Evolutionary conservation across 1,284 basidiomycete species (phyloP).

Genomic region (Phlebopus sp.): DNA sequence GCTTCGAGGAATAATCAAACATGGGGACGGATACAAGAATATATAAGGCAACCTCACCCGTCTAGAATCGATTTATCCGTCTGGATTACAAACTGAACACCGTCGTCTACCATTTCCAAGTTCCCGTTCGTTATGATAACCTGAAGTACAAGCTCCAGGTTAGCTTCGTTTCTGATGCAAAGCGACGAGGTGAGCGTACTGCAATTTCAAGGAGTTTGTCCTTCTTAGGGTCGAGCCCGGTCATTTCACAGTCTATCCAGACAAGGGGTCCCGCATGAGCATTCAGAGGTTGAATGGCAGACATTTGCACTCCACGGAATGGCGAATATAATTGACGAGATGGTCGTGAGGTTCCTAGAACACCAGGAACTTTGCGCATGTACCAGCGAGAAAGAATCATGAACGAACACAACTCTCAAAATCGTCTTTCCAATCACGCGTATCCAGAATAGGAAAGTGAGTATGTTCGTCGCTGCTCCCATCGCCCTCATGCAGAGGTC

Average conservation of each 20-base stretch:
- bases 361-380: neutral
- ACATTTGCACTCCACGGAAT: neutral
- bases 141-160: constrained; percentile 32
- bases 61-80: constrained; percentile 65
- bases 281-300: constrained; percentile 32
- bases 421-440: no score
- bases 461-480: neutral
- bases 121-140: constrained; percentile 82
- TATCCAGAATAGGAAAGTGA: neutral
- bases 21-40: neutral
- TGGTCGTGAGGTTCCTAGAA: neutral
- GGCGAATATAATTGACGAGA: no score
- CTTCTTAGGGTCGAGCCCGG: constrained; percentile 57
- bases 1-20: constrained; percentile 33
- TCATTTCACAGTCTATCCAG: constrained; percentile 93
- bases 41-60: constrained; percentile 39
- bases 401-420: no score
- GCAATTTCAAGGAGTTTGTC: constrained; percentile 80
- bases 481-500: no score
- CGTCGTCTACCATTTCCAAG: constrained; percentile 69
- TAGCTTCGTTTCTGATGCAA: neutral
- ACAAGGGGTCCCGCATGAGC: constrained; percentile 69
- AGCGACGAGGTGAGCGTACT: constrained; percentile 33
- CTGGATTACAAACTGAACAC: constrained; percentile 68
- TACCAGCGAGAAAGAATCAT: no score